Conservation (phyloP, 2,329 filamentous ascomycete genomes). For the Calonectria henricotiae region DNA sequence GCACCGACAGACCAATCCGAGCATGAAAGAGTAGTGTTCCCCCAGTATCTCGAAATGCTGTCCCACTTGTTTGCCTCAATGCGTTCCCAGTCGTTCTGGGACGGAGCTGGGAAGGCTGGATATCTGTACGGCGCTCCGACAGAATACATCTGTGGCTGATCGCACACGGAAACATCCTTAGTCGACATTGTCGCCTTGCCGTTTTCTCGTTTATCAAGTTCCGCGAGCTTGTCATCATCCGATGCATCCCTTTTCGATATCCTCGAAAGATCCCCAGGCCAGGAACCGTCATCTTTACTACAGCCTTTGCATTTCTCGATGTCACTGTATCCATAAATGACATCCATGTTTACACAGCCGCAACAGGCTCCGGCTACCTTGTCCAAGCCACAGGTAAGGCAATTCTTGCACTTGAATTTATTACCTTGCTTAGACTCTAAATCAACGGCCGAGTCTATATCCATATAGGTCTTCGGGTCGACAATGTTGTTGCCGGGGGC, state of each 20-base stretch:
- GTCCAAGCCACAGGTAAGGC: background rate
- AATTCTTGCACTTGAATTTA: background rate
- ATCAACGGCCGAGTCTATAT: background rate
- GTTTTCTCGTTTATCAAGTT: background rate
- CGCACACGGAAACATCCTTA: background rate
- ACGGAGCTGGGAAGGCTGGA: constrained; percentile 9
- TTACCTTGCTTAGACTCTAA: background rate
- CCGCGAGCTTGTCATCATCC: background rate
- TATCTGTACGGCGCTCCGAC: background rate
- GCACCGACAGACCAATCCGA: constrained; percentile 10
- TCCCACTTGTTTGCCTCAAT: constrained; percentile 4
- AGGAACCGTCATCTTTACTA: background rate
- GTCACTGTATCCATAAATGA: constrained; percentile 1
- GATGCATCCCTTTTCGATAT: background rate
- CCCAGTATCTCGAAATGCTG: constrained; percentile 1
- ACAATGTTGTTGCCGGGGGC: background rate
- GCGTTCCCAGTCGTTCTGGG: background rate
- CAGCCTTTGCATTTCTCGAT: constrained; percentile 1
- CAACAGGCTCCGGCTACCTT: constrained; percentile 1
- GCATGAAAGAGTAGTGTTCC: background rate
- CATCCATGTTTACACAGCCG: constrained; percentile 10
- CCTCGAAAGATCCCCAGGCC: background rate
- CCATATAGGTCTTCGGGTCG: constrained; percentile 5
- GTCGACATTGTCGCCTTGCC: constrained; percentile 3
- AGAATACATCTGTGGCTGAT: background rate